phyloP scores from a whole-genome alignment of 2,329 filamentous ascomycete genomes.

The Aspergillus viridinutans region DNA sequence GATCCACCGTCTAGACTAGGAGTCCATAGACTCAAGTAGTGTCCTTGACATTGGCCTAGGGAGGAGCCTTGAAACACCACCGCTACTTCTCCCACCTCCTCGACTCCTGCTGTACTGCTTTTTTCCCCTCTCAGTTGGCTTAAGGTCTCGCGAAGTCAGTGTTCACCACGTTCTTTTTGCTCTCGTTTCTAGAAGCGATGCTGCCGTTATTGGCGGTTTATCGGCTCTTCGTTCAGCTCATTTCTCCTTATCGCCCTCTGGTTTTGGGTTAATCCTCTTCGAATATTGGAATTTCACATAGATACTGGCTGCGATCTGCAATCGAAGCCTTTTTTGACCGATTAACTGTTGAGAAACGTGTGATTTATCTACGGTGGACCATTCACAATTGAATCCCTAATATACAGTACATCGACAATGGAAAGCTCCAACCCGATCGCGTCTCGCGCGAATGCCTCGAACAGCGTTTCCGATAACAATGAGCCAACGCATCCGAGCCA shows the following conservation, averaged over 20 bases:
- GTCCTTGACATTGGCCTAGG: background rate
- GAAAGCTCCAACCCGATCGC: constrained; percentile 19
- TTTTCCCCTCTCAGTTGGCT: background rate
- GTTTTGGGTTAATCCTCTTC: constrained; percentile 10
- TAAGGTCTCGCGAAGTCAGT: background rate
- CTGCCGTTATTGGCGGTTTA: constrained; percentile 10
- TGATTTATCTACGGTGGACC: background rate
- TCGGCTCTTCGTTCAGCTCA: constrained; percentile 5
- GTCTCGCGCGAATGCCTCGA: constrained; percentile 15
- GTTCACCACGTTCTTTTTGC: background rate
- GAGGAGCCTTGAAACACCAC: background rate
- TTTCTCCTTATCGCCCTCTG: constrained; percentile 12
- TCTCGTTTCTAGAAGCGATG: constrained; percentile 12
- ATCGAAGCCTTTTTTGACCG: background rate
- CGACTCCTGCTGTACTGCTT: background rate
- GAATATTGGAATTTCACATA: background rate
- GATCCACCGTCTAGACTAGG: background rate
- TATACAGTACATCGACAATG: constrained; percentile 15
- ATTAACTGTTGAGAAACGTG: constrained; percentile 7
- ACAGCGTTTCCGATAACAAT: constrained; percentile 7
- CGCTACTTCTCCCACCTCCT: background rate
- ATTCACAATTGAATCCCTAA: background rate
- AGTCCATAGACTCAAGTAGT: background rate
- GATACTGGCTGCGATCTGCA: constrained; percentile 1
- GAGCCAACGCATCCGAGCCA: constrained; percentile 21